phyloP scores from a whole-genome alignment of 768 basidiomycete species.

The Naematelia aurantialba region DNA sequence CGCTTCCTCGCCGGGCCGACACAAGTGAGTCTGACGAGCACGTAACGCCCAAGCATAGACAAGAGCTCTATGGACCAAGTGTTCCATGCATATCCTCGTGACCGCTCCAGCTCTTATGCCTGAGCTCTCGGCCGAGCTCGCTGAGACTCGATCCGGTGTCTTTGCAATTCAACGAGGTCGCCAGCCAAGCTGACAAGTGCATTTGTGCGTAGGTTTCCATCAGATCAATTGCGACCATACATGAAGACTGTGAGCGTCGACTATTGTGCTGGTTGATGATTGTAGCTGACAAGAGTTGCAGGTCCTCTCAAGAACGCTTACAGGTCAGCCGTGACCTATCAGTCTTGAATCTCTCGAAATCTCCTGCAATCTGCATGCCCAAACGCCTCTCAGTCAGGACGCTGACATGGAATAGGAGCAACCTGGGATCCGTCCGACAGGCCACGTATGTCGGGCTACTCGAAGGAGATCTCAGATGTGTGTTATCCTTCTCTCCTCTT shows the following conservation, averaged over 20 bases:
- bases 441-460: conserved; percentile 20
- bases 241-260: conserved; percentile 24
- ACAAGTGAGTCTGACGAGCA: conserved; percentile 3
- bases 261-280: background rate
- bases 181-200: no score
- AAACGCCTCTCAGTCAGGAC: no score
- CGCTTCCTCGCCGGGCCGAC: conserved; percentile 2
- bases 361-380: no score
- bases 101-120: no score
- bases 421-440: conserved; percentile 33
- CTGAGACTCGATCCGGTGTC: no score
- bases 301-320: conserved; percentile 25
- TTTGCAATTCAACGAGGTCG: no score
- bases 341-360: background rate
- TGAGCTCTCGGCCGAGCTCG: no score
- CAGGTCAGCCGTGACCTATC: conserved; percentile 8
- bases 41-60: no score
- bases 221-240: conserved; percentile 32
- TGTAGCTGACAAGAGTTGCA: background rate
- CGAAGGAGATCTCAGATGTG: conserved; percentile 42
- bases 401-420: conserved; percentile 19
- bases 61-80: no score
- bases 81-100: no score
- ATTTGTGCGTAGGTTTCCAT: conserved; percentile 26
- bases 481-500: no score